These are phyloP conservation scores for Echinochloa phyllopogon DNA, from an alignment of 176 grass and related monocot genomes.

Conservation along the genomic window DNA sequence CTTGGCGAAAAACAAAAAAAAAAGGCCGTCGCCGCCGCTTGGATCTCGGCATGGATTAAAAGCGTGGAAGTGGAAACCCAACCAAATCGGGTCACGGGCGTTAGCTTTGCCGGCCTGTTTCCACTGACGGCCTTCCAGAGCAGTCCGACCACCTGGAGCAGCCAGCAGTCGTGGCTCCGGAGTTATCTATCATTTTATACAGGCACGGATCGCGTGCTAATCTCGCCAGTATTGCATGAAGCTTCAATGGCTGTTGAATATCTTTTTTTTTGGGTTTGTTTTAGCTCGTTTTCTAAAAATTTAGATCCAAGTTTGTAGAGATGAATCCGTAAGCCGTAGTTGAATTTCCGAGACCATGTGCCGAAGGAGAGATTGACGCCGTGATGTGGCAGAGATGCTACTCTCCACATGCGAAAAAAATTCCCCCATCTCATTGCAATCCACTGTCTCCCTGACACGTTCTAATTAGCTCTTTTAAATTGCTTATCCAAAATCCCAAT, in stretches of 20 bases:
- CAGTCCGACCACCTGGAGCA: too few relatives aligned
- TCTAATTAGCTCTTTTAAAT: neutral
- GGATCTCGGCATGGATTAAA: too few relatives aligned
- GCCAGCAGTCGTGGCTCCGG: too few relatives aligned
- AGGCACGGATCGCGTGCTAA: too few relatives aligned
- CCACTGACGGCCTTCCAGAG: too few relatives aligned
- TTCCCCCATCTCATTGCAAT: neutral
- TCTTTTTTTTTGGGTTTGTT: neutral
- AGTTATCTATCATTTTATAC: too few relatives aligned
- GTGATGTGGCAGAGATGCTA: neutral
- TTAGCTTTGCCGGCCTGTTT: too few relatives aligned
- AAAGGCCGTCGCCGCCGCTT: too few relatives aligned
- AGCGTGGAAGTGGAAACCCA: too few relatives aligned
- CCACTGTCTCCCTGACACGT: conserved; percentile 4
- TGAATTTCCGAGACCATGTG: neutral
- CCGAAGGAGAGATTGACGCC: neutral
- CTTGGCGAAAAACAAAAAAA: too few relatives aligned
- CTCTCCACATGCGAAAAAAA: neutral
- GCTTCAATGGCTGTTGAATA: neutral
- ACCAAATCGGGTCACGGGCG: too few relatives aligned
- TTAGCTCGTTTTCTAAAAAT: neutral
- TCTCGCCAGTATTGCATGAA: neutral
- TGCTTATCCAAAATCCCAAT: conserved; percentile 25
- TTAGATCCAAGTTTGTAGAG: neutral
- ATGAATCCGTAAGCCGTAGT: neutral